Evolutionary conservation across 2,329 filamentous ascomycete species (phyloP).

Genomic region (Colletotrichum navitas): DNA sequence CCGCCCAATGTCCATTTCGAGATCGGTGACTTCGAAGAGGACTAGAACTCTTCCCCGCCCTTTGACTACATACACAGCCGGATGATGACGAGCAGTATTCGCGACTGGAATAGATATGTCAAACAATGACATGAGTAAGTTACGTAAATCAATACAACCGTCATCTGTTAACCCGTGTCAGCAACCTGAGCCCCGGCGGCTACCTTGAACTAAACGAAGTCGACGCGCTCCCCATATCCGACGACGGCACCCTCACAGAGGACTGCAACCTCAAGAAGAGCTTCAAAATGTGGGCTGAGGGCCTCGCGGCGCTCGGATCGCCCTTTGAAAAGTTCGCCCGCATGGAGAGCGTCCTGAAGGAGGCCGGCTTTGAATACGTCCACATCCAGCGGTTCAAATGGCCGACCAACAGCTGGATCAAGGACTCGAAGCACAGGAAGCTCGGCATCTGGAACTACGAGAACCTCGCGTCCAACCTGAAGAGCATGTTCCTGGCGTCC

Average conservation of each 20-base stretch:
- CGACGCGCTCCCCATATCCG: neutral
- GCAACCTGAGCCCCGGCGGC: slow-evolving; percentile 1
- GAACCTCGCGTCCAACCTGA: slow-evolving; percentile 14
- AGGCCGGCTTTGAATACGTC: slow-evolving; percentile 50
- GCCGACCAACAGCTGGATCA: slow-evolving; percentile 50
- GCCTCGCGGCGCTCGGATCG: neutral
- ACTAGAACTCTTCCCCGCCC: slow-evolving; percentile 52
- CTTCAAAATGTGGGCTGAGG: neutral
- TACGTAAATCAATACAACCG: no score
- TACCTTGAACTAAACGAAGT: slow-evolving; percentile 39
- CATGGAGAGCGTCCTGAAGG: slow-evolving; percentile 8
- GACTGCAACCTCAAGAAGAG: neutral
- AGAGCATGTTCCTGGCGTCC: slow-evolving; percentile 53
- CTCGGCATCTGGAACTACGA: slow-evolving; percentile 44
- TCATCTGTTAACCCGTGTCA: neutral
- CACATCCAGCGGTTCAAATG: slow-evolving; percentile 48
- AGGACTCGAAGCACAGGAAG: slow-evolving; percentile 47
- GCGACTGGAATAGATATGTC: neutral
- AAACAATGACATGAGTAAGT: neutral
- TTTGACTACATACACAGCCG: slow-evolving; percentile 47
- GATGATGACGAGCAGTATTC: slow-evolving; percentile 37
- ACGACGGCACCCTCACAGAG: slow-evolving; percentile 3
- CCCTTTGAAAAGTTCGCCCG: slow-evolving; percentile 4
- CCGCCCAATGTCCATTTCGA: slow-evolving; percentile 61
- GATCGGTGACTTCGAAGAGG: slow-evolving; percentile 55